phyloP scores from a whole-genome alignment of 345 rosid species.

The Rhodamnia argentea region DNA sequence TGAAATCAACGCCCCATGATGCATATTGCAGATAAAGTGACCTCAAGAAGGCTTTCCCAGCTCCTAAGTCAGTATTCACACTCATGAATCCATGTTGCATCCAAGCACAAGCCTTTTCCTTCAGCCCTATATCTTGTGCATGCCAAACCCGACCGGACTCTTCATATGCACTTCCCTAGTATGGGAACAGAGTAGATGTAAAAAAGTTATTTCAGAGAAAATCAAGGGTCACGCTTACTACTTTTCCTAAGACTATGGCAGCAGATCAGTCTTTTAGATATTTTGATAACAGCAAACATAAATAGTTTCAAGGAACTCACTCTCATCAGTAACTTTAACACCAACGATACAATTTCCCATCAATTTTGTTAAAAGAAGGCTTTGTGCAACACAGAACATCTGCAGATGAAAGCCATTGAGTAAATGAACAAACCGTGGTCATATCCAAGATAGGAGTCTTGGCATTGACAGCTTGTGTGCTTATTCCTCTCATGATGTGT shows the following conservation, averaged over 20 bases:
- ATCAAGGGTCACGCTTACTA: not conserved
- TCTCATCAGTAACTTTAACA: not conserved
- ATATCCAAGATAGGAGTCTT: slow-evolving; percentile 65
- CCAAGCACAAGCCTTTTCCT: slow-evolving; percentile 88
- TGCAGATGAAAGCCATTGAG: not conserved
- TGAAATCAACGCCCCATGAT: slow-evolving; percentile 93
- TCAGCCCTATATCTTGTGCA: slow-evolving; percentile 69
- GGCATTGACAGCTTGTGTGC: slow-evolving; percentile 78
- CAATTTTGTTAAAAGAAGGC: not conserved
- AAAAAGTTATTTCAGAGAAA: not conserved
- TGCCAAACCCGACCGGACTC: slow-evolving; percentile 57
- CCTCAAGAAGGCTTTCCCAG: slow-evolving; percentile 81
- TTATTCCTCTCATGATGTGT: slow-evolving; percentile 92
- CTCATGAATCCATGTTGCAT: slow-evolving; percentile 91
- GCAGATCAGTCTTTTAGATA: not conserved
- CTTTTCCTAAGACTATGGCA: not conserved
- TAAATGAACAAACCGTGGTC: slow-evolving; percentile 27
- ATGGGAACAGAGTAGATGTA: slow-evolving; percentile 4
- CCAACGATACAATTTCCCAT: not conserved
- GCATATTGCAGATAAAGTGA: slow-evolving; percentile 80
- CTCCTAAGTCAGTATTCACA: slow-evolving; percentile 56
- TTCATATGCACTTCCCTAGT: slow-evolving; percentile 51
- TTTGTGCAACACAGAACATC: not conserved
- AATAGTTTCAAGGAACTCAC: not conserved
- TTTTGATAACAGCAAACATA: not conserved